A percentile compares a stretch with the other conserved stretches of the same genome.
phyloP scores from a whole-genome alignment of 805 yeast species.

The Teunomyces funiuensis region DNA sequence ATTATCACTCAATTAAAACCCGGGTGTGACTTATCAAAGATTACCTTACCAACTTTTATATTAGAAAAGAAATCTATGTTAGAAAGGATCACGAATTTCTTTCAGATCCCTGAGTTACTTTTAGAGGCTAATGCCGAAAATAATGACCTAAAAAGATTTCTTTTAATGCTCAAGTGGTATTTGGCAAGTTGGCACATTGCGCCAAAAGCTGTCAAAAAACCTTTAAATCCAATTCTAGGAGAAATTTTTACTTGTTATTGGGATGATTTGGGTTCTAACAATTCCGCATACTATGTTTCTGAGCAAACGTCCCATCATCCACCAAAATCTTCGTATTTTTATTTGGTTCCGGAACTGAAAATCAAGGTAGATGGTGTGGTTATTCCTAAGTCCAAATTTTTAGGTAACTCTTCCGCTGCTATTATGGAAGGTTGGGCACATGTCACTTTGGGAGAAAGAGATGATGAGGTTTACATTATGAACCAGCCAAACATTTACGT shows the following conservation, averaged over 20 bases:
- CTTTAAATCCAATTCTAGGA: constrained; percentile 91
- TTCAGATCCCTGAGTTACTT: constrained; percentile 75
- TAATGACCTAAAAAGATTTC: constrained; percentile 68
- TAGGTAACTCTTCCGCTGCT: constrained; percentile 96
- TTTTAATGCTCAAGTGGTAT: constrained; percentile 82
- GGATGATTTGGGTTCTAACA: constrained; percentile 72
- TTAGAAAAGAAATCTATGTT: constrained; percentile 94
- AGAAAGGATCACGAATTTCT: constrained; percentile 88
- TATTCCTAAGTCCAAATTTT: constrained; percentile 81
- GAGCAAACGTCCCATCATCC: constrained; percentile 99
- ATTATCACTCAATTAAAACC: constrained; percentile 90
- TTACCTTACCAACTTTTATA: constrained; percentile 93
- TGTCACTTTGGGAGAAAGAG: constrained; percentile 62
- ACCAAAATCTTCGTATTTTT: constrained; percentile 94
- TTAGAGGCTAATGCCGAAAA: constrained; percentile 61
- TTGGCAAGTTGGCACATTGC: constrained; percentile 97
- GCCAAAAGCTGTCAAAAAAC: constrained; percentile 97
- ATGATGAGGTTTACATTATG: constrained; percentile 72
- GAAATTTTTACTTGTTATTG: constrained; percentile 90
- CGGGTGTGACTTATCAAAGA: constrained; percentile 85
- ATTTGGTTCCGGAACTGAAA: constrained; percentile 73
- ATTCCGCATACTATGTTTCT: constrained; percentile 77
- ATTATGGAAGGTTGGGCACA: constrained; percentile 91
- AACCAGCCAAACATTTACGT: constrained; percentile 97
- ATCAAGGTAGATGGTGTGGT: constrained; percentile 88